phyloP scores from a whole-genome alignment of 1,284 basidiomycete species.

The Ceratobasidium sp. region DNA sequence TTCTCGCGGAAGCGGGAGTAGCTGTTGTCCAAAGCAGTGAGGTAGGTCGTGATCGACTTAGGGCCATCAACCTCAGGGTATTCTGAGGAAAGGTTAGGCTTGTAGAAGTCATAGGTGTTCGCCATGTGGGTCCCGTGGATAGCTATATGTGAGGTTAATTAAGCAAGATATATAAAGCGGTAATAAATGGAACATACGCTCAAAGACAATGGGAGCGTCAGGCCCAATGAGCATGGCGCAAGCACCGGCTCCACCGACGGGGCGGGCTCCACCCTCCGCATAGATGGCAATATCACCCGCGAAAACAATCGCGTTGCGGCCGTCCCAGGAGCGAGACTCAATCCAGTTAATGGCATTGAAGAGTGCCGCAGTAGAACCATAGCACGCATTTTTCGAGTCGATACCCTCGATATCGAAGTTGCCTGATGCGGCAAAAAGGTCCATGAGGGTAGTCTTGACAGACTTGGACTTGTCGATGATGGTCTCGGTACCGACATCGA shows the following conservation, averaged over 20 bases:
- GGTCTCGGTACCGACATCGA: constrained; percentile 98
- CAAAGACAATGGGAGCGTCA: constrained; percentile 92
- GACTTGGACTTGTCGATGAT: constrained; percentile 99
- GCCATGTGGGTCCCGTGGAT: constrained; percentile 98
- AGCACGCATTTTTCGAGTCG: constrained; percentile 99
- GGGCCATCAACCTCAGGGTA: constrained; percentile 98
- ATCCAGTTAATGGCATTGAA: constrained; percentile 89
- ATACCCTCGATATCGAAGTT: constrained; percentile 99
- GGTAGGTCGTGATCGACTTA: constrained; percentile 94
- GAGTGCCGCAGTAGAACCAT: constrained; percentile 90
- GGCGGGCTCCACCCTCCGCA: constrained; percentile 93
- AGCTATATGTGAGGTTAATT: constrained; percentile 63
- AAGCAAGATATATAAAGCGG: neutral
- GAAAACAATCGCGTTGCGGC: constrained; percentile 96
- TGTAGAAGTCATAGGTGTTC: constrained; percentile 99
- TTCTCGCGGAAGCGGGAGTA: constrained; percentile 91
- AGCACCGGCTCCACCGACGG: constrained; percentile 97
- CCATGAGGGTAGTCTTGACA: constrained; percentile 98
- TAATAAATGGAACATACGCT: constrained; percentile 69
- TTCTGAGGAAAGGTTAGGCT: constrained; percentile 91
- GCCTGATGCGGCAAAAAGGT: constrained; percentile 90
- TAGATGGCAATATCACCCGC: constrained; percentile 98
- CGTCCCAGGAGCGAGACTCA: constrained; percentile 97
- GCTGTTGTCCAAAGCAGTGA: constrained; percentile 90
- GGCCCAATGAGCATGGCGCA: constrained; percentile 96